Conservation (phyloP, 305 asterid genomes). For the Ajuga reptans region DNA sequence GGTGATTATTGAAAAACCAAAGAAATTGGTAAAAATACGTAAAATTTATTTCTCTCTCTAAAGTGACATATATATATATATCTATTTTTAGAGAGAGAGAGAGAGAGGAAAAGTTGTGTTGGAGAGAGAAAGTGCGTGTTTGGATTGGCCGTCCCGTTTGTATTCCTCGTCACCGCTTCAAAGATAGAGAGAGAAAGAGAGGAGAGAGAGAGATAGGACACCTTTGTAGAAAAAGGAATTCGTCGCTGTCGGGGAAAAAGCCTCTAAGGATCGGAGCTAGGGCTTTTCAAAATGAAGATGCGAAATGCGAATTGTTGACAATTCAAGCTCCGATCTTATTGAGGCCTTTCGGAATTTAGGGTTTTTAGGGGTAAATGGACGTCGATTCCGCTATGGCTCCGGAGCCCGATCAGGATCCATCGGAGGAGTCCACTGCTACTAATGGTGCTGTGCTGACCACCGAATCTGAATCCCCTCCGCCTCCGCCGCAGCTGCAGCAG, state of each 20-base stretch:
- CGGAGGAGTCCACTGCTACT: slow-evolving; percentile 37
- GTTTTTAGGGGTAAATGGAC: slow-evolving; percentile 58
- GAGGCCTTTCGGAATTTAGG: slow-evolving; percentile 35
- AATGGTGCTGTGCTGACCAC: slow-evolving; percentile 31
- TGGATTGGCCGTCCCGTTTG: slow-evolving; percentile 39
- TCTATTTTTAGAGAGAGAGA: slow-evolving; percentile 22
- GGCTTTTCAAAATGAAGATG: slow-evolving; percentile 29
- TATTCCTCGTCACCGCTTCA: slow-evolving; percentile 28
- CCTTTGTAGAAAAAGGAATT: slow-evolving; percentile 4
- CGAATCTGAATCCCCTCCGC: slow-evolving; percentile 40
- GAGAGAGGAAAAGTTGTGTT: slow-evolving; percentile 18
- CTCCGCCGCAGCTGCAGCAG: slow-evolving; percentile 27
- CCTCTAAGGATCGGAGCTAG: slow-evolving; percentile 36
- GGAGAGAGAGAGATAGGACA: slow-evolving; percentile 11
- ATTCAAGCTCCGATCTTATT: slow-evolving; percentile 47
- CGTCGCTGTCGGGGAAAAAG: slow-evolving; percentile 19
- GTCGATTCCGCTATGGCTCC: slow-evolving; percentile 72
- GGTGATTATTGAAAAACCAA: background rate
- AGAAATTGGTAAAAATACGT: background rate
- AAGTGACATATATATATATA: background rate
- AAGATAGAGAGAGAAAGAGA: slow-evolving; percentile 20
- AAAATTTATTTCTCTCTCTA: background rate
- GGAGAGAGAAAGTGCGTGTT: slow-evolving; percentile 36
- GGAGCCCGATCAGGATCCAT: slow-evolving; percentile 65
- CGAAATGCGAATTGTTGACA: slow-evolving; percentile 42